phyloP scores from a whole-genome alignment of 345 rosid genomes.

The Salix arbutifolia region DNA sequence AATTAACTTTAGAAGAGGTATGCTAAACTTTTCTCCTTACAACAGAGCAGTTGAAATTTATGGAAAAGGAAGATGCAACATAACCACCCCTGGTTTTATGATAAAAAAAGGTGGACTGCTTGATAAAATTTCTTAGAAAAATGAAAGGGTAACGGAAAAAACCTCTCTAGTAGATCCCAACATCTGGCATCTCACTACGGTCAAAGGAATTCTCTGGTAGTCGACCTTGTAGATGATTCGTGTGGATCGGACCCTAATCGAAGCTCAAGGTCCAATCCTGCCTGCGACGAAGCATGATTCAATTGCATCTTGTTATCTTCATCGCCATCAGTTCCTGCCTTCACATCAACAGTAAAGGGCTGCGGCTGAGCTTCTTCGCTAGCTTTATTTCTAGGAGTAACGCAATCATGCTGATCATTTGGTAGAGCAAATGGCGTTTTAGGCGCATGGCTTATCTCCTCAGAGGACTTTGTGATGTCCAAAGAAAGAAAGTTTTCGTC shows the following conservation, averaged over 20 bases:
- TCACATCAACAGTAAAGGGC: neutral
- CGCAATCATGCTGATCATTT: neutral
- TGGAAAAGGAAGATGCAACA: neutral
- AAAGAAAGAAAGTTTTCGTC: slow-evolving; percentile 28
- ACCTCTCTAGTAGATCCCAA: neutral
- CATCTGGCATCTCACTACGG: neutral
- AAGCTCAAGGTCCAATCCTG: slow-evolving; percentile 21
- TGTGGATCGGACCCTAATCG: slow-evolving; percentile 22
- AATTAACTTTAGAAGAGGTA: neutral
- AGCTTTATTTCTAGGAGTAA: neutral
- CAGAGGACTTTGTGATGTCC: slow-evolving; percentile 11
- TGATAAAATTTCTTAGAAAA: neutral
- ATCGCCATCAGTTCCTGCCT: neutral
- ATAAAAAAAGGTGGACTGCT: neutral
- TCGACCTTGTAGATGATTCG: neutral
- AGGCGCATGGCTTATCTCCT: neutral
- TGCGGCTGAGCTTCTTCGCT: neutral
- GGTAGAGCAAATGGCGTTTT: neutral
- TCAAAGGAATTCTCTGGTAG: slow-evolving; percentile 5
- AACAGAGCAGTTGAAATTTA: neutral
- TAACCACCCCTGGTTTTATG: neutral
- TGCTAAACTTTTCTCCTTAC: neutral
- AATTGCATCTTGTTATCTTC: neutral
- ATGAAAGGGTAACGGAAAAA: neutral
- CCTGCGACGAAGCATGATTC: neutral